Percentiles rank a stretch among this genome's conserved stretches.
These are phyloP conservation scores for Gynochthodes officinalis DNA, from an alignment of 257 asterid genomes.

Conservation along the genomic window DNA sequence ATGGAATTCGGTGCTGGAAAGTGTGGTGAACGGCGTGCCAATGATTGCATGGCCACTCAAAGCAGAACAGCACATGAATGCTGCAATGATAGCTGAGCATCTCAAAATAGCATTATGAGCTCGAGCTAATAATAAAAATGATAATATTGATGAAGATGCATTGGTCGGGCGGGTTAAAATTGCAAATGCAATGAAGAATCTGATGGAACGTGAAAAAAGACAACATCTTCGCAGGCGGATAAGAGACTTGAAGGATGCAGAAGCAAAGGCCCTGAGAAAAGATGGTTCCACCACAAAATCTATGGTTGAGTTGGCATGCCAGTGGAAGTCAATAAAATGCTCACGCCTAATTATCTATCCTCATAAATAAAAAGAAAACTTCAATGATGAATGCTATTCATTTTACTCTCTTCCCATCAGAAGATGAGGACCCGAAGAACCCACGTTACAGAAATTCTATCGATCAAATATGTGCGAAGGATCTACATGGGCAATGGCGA, in stretches of 20 bases:
- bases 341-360: too few species aligned
- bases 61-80: constrained; percentile 23
- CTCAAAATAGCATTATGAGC: constrained; percentile 17
- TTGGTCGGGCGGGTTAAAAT: constrained; percentile 10
- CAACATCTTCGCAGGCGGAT: neutral
- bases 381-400: too few species aligned
- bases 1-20: constrained; percentile 22
- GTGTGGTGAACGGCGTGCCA: constrained; percentile 19
- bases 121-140: neutral
- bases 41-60: constrained; percentile 28
- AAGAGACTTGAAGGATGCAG: constrained; percentile 11
- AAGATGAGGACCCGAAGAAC: too few species aligned
- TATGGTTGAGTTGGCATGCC: constrained; percentile 13
- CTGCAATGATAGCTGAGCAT: constrained; percentile 12
- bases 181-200: constrained; percentile 14
- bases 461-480: too few species aligned
- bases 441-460: too few species aligned
- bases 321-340: too few species aligned
- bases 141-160: constrained; percentile 9
- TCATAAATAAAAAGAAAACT: too few species aligned
- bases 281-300: constrained; percentile 24
- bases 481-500: too few species aligned
- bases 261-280: constrained; percentile 5
- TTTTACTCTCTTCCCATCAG: too few species aligned
- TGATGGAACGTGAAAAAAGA: constrained; percentile 26